These are phyloP conservation scores for Blastomyces silverae DNA, from an alignment of 2,329 filamentous ascomycete genomes.

Conservation along the genomic window DNA sequence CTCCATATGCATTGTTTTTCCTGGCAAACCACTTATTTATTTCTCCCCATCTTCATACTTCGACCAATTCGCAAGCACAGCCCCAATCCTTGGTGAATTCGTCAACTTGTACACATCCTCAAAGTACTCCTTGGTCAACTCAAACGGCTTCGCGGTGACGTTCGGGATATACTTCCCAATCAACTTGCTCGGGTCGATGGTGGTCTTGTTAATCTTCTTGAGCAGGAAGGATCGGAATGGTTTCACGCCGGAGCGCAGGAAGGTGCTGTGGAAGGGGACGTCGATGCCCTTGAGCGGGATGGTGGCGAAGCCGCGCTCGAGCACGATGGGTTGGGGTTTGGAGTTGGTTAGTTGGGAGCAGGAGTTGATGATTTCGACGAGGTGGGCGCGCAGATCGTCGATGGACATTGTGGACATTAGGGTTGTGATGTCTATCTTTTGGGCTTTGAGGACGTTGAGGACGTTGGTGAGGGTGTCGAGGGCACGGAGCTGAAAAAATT, in stretches of 20 bases:
- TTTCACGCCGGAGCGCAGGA: conserved; percentile 95
- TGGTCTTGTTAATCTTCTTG: conserved; percentile 99
- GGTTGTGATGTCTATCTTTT: conserved; percentile 95
- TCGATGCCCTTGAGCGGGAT: conserved; percentile 97
- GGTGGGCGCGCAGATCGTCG: conserved; percentile 83
- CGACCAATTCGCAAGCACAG: conserved; percentile 73
- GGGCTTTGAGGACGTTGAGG: conserved; percentile 89
- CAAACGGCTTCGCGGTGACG: conserved; percentile 92
- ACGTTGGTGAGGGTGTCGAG: conserved; percentile 66
- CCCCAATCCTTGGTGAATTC: conserved; percentile 57
- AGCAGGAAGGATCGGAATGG: conserved; percentile 96
- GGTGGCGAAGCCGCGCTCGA: conserved; percentile 92
- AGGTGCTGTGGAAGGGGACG: conserved; percentile 98
- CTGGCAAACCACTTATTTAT: not conserved
- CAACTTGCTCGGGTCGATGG: conserved; percentile 92
- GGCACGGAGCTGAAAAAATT: conserved; percentile 46
- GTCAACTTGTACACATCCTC: conserved; percentile 96
- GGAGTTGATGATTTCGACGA: conserved; percentile 83
- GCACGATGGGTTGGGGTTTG: conserved; percentile 80
- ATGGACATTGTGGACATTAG: conserved; percentile 79
- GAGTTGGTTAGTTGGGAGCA: conserved; percentile 79
- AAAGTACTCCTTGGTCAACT: conserved; percentile 96
- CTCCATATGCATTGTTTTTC: too few species aligned
- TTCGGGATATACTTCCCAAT: conserved; percentile 99
- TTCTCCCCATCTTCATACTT: conserved; percentile 50